Conservation (phyloP, 192 early-diverging fungal species). For the Coemansia sp. region DNA sequence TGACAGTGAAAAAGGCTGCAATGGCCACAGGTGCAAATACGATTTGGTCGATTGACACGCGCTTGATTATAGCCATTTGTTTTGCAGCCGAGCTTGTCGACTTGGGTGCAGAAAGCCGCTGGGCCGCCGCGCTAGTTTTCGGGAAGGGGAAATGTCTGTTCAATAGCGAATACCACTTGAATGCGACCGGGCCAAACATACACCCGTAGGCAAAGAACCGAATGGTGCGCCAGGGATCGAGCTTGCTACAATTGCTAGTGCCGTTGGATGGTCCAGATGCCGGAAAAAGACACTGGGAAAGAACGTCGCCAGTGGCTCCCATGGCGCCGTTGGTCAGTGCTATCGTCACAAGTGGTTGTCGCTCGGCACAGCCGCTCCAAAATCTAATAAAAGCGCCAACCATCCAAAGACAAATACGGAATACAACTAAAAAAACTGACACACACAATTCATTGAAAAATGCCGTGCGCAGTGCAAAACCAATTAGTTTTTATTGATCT, state of each 20-base stretch:
- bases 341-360: constrained; percentile 66
- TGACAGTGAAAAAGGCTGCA: constrained; percentile 61
- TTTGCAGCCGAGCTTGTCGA: constrained; percentile 7
- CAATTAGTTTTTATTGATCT: not conserved
- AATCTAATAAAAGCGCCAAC: constrained; percentile 1
- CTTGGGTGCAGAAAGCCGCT: not conserved
- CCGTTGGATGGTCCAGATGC: not conserved
- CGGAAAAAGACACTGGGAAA: constrained; percentile 59
- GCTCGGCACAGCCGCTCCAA: constrained; percentile 31
- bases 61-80: constrained; percentile 38
- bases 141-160: constrained; percentile 62
- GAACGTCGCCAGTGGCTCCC: constrained; percentile 60
- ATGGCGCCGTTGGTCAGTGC: constrained; percentile 67
- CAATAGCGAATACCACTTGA: constrained; percentile 67
- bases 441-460: too few species aligned
- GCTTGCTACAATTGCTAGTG: not conserved
- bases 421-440: not conserved
- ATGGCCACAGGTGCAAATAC: constrained; percentile 70
- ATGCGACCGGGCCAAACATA: constrained; percentile 64
- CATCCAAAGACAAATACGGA: not conserved
- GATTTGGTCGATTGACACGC: constrained; percentile 63
- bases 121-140: not conserved
- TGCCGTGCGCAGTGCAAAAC: too few species aligned
- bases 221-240: constrained; percentile 37
- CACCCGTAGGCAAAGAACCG: constrained; percentile 69